Conservation (phyloP, 305 asterid genomes). For the Ruellia speciosa region DNA sequence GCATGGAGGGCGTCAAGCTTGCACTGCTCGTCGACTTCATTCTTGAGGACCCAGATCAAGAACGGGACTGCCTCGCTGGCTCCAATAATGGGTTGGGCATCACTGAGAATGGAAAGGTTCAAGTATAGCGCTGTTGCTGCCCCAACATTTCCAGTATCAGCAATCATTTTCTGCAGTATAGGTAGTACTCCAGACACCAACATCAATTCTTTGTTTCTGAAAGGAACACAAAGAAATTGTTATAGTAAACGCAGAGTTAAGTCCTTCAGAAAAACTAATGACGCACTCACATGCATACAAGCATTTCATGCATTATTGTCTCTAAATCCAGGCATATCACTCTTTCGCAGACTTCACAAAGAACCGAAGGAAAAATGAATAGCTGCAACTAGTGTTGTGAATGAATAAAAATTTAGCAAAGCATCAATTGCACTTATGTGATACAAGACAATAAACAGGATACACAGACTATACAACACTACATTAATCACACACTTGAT, state of each 20-base stretch:
- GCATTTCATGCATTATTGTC: too few relatives aligned
- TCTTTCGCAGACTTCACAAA: too few relatives aligned
- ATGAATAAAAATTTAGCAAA: too few relatives aligned
- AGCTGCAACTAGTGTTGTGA: too few relatives aligned
- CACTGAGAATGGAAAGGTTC: conserved; percentile 81
- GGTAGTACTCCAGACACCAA: conserved; percentile 74
- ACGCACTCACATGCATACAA: too few relatives aligned
- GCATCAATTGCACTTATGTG: too few relatives aligned
- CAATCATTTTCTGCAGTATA: conserved; percentile 57
- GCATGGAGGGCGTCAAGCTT: conserved; percentile 87
- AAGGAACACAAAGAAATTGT: conserved; percentile 1
- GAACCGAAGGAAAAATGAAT: too few relatives aligned
- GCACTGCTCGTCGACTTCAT: conserved; percentile 43
- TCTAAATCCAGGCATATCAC: too few relatives aligned
- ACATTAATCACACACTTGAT: neutral
- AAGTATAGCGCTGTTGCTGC: conserved; percentile 89
- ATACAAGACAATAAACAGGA: too few relatives aligned
- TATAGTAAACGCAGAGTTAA: too few relatives aligned
- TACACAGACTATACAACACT: too few relatives aligned
- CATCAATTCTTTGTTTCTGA: conserved; percentile 88
- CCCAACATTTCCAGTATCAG: conserved; percentile 33
- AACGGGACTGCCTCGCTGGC: conserved; percentile 70
- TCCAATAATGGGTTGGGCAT: conserved; percentile 78
- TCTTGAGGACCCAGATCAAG: conserved; percentile 60
- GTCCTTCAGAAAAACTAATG: too few relatives aligned